Evolutionary conservation across 495 filamentous ascomycete species (phyloP), one percentile per base, ranked within the genome.

Genomic region (Paragyromitra xinjiangensis): DNA sequence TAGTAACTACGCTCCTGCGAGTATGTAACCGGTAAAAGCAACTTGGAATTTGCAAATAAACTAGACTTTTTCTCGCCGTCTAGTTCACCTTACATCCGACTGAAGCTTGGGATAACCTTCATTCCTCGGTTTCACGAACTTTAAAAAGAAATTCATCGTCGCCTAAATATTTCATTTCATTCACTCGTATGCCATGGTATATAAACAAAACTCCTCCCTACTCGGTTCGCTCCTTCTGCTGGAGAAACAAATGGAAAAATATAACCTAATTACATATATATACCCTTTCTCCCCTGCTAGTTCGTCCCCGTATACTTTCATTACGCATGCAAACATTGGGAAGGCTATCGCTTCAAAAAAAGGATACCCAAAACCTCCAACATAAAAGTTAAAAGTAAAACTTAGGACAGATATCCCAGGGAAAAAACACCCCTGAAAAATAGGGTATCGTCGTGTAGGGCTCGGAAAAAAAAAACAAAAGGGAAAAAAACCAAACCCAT

Each of bases 231-330:
- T 39, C 19, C 65, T 55, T 16, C 50, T 4, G 39, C 24, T 26
- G 29, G 29, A 66, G 14, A 39, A 24, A 68, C 34, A 68, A 22
- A 44, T 39, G 0, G 22, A 40, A 45, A 69, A 51, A 39, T 16
- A 42, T 0, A 58, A 48, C n/a, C 56, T 50, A 71, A 71, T 62
- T 71, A 71, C 44, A 71, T 62, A 62, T 45, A 37, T 34, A 69
- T 24, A 5, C 8, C 16, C n/a, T 34, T 40, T 37, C 24, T 58
- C 22, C n/a, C 56, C 9, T 37, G 9, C 29, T 22, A 51, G 6
- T n/a, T 51, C 26, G n/a, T 26, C 12, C 3, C 45, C n/a, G 44
- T 59, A 71, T 50, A 50, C 50, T 29, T 24, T 70, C 55, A 22
- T 62, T 26, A 51, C 19, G 40, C 58, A 39, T 19, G 44, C 56